These are phyloP conservation scores for Morella rubra DNA, from an alignment of 306 rosid genomes.

Conservation along the genomic window DNA sequence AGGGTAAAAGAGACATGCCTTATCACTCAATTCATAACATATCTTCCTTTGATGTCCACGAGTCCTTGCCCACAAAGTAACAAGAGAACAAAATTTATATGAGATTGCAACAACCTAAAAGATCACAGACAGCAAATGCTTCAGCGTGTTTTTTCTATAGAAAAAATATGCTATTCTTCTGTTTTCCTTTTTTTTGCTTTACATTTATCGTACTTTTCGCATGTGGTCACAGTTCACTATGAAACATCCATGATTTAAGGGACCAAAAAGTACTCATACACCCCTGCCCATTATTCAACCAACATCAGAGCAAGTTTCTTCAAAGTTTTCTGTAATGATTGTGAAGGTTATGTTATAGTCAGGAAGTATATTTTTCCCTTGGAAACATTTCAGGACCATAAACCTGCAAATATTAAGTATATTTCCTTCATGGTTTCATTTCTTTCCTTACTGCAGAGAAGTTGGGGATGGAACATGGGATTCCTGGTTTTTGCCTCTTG, in stretches of 20 bases:
- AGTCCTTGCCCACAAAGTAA: background rate
- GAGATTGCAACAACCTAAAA: background rate
- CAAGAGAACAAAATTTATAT: background rate
- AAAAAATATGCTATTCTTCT: background rate
- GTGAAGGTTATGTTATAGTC: background rate
- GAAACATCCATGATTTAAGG: background rate
- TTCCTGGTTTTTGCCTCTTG: constrained; percentile 81
- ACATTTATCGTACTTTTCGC: too few relatives aligned
- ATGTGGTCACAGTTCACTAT: background rate
- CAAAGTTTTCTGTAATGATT: background rate
- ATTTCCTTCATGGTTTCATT: constrained; percentile 18
- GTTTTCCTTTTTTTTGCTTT: too few relatives aligned
- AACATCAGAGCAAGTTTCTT: too few relatives aligned
- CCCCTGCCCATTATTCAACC: too few relatives aligned
- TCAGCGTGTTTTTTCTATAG: background rate
- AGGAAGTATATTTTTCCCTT: background rate
- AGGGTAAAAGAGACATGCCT: background rate
- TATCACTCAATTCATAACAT: background rate
- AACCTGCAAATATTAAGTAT: background rate
- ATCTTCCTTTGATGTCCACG: background rate
- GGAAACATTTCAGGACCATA: background rate
- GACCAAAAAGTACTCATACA: background rate
- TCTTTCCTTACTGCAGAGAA: constrained; percentile 57
- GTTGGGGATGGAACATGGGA: constrained; percentile 85
- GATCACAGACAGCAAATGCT: background rate